Conservation (phyloP, 1,284 basidiomycete species). For the Ceratobasidium sp. region DNA sequence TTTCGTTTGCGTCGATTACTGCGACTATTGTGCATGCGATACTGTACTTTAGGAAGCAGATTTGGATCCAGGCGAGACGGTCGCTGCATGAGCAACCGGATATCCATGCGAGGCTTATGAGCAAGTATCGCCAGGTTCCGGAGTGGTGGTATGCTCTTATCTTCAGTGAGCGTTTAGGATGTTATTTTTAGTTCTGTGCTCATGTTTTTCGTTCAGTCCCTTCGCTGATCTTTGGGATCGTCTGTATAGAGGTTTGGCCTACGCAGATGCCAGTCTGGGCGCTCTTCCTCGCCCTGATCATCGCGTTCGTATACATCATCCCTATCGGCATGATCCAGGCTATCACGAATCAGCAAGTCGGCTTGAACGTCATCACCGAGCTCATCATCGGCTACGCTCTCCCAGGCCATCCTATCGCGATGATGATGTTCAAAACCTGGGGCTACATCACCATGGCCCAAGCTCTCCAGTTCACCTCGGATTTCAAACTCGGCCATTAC, state of each 20-base stretch:
- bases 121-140: conserved; percentile 79
- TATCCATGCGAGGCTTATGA: conserved; percentile 85
- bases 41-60: conserved; percentile 82
- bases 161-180: conserved; percentile 53
- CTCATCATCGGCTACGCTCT: conserved; percentile 66
- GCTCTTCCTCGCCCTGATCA: conserved; percentile 57
- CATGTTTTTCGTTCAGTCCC: conserved; percentile 16
- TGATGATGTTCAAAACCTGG: conserved; percentile 74
- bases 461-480: conserved; percentile 70
- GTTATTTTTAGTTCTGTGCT: conserved; percentile 9
- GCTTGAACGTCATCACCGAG: conserved; percentile 64
- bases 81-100: conserved; percentile 80
- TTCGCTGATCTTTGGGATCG: conserved; percentile 66
- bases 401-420: conserved; percentile 68
- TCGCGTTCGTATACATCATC: conserved; percentile 57
- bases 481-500: conserved; percentile 65
- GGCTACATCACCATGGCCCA: conserved; percentile 66
- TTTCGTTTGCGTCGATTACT: conserved; percentile 77
- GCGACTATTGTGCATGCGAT: conserved; percentile 79
- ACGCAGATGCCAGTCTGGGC: conserved; percentile 69
- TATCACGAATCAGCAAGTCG: conserved; percentile 56
- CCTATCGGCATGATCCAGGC: conserved; percentile 59
- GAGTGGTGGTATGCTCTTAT: conserved; percentile 69
- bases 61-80: conserved; percentile 71
- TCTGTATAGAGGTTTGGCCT: conserved; percentile 77